Base-by-base conservation (phyloP, 352 stramenopile species). In the Phytophthora sp. region DNA sequence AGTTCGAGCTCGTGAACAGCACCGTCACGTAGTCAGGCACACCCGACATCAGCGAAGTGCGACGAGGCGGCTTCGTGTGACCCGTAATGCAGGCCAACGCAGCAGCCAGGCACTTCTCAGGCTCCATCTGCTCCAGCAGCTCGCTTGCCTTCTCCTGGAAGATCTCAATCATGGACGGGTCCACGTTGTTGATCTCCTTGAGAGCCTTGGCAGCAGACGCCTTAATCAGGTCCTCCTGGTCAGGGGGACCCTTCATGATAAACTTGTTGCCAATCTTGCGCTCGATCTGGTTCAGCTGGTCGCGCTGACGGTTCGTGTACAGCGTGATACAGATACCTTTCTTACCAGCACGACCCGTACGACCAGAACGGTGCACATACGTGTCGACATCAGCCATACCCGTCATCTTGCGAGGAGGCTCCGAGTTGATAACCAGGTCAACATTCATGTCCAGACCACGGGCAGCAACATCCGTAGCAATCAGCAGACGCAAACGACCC, bases 361-460 rank as follows among this genome's bases (percentile, higher is more conserved):
- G 91, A 27, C 98, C 98, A n/a, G 93, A 98, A 41, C 98, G 88
- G 74, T 99, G 98, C 34, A 99, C 95, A 79, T 99, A 99, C 5
- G 96, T 98, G 68, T 99, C 97, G 4, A 96, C 89, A 70, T 99
- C 96, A 1, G 88, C 85, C 54, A 88, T 87, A 26, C 91, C 90
- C 17, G 81, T 87, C 45, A 76, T 74, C 81, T 89, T 94, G 53
- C 75, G 84, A 54, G 74, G 83, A 4, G 97, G 84, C 74, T 99
- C 95, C 66, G 89, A 98, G 68, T 99, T 98, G 64, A 99, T 96
- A 15, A 99, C 96, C 17, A 99, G 84, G 58, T 98, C 94, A 10
- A 97, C 88, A 59, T 98, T 96, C 78, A 99, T 99, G 76, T 99
- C 97, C 53, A 99, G 92, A 65, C 97, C 97, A 66, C 97, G 87